Evolutionary conservation across 1,284 basidiomycete species (phyloP).

Genomic region (Boletus austroedulis): DNA sequence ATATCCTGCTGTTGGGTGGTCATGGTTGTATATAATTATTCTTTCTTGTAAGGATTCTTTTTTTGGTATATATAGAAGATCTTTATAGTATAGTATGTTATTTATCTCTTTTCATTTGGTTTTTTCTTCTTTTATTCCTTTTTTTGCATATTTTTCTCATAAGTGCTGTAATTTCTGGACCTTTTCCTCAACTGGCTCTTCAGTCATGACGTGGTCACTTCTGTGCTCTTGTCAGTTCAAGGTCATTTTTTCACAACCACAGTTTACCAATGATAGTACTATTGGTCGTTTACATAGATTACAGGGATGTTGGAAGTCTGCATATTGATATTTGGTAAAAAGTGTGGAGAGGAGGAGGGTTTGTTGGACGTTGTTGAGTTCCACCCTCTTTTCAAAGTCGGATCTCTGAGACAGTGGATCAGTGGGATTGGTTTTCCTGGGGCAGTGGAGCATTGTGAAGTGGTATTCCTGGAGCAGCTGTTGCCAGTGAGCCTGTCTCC

Average conservation of each 20-base stretch:
- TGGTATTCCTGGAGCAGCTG: neutral
- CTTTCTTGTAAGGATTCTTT: neutral
- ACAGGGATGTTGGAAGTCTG: neutral
- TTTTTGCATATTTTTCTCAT: neutral
- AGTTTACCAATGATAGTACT: too few relatives aligned
- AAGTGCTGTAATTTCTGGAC: neutral
- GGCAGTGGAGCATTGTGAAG: neutral
- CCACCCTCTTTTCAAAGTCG: neutral
- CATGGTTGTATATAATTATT: neutral
- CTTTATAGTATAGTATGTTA: neutral
- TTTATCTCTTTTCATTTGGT: neutral
- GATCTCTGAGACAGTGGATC: neutral
- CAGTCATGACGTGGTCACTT: too few relatives aligned
- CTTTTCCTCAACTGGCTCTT: neutral
- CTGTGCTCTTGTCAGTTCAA: too few relatives aligned
- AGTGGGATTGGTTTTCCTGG: neutral
- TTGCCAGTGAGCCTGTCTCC: neutral
- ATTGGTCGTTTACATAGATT: too few relatives aligned
- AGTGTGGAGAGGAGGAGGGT: neutral
- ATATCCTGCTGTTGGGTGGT: neutral
- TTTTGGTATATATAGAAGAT: neutral
- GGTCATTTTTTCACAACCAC: too few relatives aligned
- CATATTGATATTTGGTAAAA: neutral
- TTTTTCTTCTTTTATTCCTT: neutral
- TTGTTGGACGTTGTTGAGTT: neutral